Base-by-base conservation (phyloP, 768 basidiomycete species). In the Boletellus ananas region DNA sequence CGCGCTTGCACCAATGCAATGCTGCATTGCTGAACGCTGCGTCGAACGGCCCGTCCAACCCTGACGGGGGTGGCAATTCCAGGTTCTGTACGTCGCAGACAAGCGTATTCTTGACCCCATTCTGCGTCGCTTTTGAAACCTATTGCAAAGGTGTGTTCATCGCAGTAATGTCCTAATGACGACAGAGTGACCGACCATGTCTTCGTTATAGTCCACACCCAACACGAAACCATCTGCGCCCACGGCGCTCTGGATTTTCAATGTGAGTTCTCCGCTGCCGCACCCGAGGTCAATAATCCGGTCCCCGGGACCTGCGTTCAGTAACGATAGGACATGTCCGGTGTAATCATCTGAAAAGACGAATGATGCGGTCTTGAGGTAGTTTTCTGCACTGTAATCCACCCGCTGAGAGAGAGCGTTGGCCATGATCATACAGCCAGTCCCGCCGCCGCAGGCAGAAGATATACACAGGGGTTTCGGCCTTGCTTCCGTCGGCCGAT, bases 1-100 rank as follows among this genome's bases (percentile, higher is more conserved):
- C 74, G 5, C 71, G 70, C 65, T 89, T 92, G 68, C 90, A 93
- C 91, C 90, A 94, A 59, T 94, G 91, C 54, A 94, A 62, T 4
- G 79, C 75, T 0, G 92, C 88, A 54, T 86, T 90, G 46, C 83
- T 85, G 71, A 94, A 94, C 2, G 86, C 84, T 0, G 80, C 83
- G 60, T 91, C 86, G 54, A 83, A 89, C 41, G 72, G 71, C 23
- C 68, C 70, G 8, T 70, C 70, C 21, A 58, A 47, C 16, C 57
- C 55, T 0, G 57, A 49, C 0, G 67, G 60, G 14, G 57, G 40
- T 0, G 74, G 74, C 8, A 77, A 56, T 20, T 64, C 59, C 29
- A 80, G 60, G 13, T 60, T 50, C 55, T 85, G 83, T 16, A 81
- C 70, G 54, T 89, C 85, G 14, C 74, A 72, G 20, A 80, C 68